Evolutionary conservation across 2,329 filamentous ascomycete genomes (phyloP).

Genomic region (Diplodia intermedia): DNA sequence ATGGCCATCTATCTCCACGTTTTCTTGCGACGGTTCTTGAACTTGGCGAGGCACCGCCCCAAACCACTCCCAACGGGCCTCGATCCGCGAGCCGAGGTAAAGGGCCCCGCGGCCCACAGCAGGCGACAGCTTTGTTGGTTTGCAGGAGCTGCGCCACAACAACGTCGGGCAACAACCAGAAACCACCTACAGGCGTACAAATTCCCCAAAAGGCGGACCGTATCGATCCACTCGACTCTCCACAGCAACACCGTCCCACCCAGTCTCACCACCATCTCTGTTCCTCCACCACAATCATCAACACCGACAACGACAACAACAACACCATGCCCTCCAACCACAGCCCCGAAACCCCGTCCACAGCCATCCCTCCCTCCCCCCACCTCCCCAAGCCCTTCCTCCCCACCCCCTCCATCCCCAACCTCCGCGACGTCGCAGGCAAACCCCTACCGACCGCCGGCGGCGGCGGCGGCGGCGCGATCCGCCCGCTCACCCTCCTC

Average conservation of each 20-base stretch:
- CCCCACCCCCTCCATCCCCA: conserved; percentile 43
- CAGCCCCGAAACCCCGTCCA: background rate
- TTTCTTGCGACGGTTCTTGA: too few species aligned
- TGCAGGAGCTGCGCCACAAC: background rate
- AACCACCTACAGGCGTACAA: background rate
- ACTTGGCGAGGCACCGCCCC: background rate
- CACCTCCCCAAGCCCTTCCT: conserved; percentile 43
- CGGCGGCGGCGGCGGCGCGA: conserved; percentile 33
- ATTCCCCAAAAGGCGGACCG: background rate
- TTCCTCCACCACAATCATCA: too few species aligned
- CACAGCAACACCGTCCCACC: too few species aligned
- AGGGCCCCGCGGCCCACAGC: background rate
- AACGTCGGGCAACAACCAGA: background rate
- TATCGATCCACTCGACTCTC: too few species aligned
- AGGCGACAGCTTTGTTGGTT: background rate
- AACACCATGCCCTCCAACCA: background rate
- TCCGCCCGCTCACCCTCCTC: conserved; percentile 63
- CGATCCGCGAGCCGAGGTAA: conserved; percentile 13
- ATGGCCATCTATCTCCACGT: background rate
- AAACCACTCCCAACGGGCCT: background rate
- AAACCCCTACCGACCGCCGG: background rate
- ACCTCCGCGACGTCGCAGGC: conserved; percentile 47
- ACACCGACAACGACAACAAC: background rate
- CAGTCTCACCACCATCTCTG: too few species aligned
- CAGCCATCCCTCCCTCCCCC: background rate